Evolutionary conservation across 257 asterid species (phyloP).

Genomic region (Solanum clarkiae): DNA sequence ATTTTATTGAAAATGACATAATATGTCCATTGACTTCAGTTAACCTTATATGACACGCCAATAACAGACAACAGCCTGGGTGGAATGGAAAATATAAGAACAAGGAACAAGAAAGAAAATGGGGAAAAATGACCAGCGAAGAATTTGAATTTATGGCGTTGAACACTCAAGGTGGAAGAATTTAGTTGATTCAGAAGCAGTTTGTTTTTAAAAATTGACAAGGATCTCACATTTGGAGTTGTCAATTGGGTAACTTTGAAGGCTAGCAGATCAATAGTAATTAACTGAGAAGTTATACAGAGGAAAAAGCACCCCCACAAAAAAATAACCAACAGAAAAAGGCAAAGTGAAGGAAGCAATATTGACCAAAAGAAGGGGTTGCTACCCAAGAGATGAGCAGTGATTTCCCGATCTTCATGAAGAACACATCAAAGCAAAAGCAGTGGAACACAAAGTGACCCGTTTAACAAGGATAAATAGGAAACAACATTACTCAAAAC

Average conservation of each 20-base stretch:
- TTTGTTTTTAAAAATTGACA: neutral
- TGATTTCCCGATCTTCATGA: neutral
- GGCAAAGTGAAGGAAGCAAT: neutral
- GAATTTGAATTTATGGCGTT: neutral
- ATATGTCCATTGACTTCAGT: neutral
- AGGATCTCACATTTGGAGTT: neutral
- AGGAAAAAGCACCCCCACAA: neutral
- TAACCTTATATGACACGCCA: neutral
- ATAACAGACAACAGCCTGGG: neutral
- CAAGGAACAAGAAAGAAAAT: neutral
- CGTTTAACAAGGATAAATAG: neutral
- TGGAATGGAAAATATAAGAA: neutral
- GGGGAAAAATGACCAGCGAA: neutral
- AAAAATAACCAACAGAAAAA: neutral
- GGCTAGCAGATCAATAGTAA: neutral
- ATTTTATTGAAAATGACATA: neutral
- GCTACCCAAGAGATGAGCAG: neutral
- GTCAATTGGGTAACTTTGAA: neutral
- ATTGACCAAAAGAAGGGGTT: neutral
- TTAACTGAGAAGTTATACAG: neutral
- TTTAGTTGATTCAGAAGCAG: neutral
- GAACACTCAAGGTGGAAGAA: neutral
- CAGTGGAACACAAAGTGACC: neutral
- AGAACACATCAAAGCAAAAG: neutral
- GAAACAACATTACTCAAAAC: neutral